These are phyloP conservation scores for Copromyces sp. DNA, from an alignment of 495 filamentous ascomycete species.

Conservation along the genomic window DNA sequence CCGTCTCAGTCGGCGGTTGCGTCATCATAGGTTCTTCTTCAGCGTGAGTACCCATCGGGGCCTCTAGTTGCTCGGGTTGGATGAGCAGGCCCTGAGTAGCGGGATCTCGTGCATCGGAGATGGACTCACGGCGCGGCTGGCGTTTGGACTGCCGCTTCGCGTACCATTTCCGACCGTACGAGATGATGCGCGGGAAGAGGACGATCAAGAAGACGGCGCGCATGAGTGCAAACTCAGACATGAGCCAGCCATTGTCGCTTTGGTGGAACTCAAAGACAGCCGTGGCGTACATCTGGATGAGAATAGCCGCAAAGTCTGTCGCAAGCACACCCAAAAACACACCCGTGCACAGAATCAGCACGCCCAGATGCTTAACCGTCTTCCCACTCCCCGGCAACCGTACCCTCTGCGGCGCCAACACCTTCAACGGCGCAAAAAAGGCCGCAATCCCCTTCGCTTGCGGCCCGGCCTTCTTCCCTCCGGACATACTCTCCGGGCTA, in stretches of 20 bases:
- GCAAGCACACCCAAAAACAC: constrained; percentile 47
- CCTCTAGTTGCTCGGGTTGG: constrained; percentile 29
- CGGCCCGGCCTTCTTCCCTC: constrained; percentile 14
- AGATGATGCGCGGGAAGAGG: constrained; percentile 45
- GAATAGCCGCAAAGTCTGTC: constrained; percentile 42
- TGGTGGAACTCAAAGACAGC: constrained; percentile 44
- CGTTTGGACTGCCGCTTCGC: constrained; percentile 3
- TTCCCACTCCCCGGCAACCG: constrained; percentile 27
- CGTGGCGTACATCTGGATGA: constrained; percentile 45
- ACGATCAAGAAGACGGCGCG: constrained; percentile 45
- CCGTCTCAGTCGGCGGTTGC: constrained; percentile 18
- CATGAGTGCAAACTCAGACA: constrained; percentile 42
- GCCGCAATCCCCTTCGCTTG: constrained; percentile 24
- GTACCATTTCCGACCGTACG: constrained; percentile 36
- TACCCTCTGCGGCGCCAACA: constrained; percentile 39
- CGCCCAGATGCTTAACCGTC: constrained; percentile 36
- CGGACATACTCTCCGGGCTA: constrained; percentile 21
- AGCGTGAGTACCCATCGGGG: constrained; percentile 27
- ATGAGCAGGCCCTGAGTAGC: constrained; percentile 7
- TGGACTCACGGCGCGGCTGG: neutral
- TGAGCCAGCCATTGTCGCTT: constrained; percentile 41
- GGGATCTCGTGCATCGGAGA: neutral
- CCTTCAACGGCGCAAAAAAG: constrained; percentile 45
- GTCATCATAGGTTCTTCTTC: constrained; percentile 32
- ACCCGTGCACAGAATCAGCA: constrained; percentile 42